Base-by-base conservation (phyloP, 768 basidiomycete species). In the Termitomyces titanicus region DNA sequence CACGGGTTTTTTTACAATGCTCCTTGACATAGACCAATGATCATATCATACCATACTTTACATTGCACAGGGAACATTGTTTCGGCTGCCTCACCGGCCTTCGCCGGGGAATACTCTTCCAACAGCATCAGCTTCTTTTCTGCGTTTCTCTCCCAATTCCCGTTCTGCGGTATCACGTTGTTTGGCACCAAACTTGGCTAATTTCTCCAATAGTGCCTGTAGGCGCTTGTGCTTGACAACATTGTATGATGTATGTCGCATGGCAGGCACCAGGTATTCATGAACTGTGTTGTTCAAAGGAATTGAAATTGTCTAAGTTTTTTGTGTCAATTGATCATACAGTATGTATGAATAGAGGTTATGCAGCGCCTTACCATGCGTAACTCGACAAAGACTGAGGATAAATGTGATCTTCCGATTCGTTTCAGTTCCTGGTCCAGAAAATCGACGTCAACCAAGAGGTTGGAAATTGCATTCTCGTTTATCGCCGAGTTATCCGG, bases 401-500 rank as follows among this genome's bases (percentile, higher is more conserved):
- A 79, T 22, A 95, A 76, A 66, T 91, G 85, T 1, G 79, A 72
- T 63, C 88, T 79, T 20, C 87, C 91, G 51, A 89, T 85, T 43
- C 85, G 75, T 62, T 83, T 85, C 60, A 95, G 81, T 63, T 94
- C 90, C n/a, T 84, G 83, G 59, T 96, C 92, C 51, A 98, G 77
- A 69, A 95, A 97, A 55, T 86, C 84, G 56, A 94, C 81, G 66
- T 98, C 95, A 45, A 89, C 82, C 51, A 89, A 74, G 47, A 98
- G 80, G 61, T 95, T 96, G 31, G 87, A 83, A 40, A 97, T 79
- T 1, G 91, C 94, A 63, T 90, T 88, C 64, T 98, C 94, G 64
- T 96, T 98, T 76, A 95, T 82, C 73, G 80, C 80, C 8, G 77
- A 72, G 24, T 94, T 81, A 55, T 88, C 87, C 3, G 85, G 79